These are phyloP conservation scores for Caloboletus inedulis DNA, from an alignment of 1,284 basidiomycete species.

Conservation along the genomic window DNA sequence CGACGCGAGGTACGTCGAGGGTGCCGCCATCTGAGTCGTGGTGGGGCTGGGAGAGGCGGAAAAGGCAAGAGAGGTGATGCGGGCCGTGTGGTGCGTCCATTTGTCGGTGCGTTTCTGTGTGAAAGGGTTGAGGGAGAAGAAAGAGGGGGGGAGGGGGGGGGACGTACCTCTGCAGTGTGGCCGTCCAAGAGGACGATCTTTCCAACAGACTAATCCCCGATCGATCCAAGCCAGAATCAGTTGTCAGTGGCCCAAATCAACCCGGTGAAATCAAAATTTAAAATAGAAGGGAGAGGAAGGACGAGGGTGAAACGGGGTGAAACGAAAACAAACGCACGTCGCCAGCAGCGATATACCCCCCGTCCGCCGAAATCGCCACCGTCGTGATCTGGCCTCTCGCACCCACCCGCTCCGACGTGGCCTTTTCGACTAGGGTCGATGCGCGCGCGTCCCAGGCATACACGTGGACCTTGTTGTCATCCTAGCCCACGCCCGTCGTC, in stretches of 20 bases:
- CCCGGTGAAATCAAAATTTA: background rate
- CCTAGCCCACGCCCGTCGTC: background rate
- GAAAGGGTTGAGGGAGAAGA: background rate
- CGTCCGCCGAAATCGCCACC: slow-evolving; percentile 81
- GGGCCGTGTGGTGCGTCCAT: slow-evolving; percentile 89
- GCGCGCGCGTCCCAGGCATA: slow-evolving; percentile 67
- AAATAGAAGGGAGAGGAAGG: background rate
- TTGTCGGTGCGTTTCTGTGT: slow-evolving; percentile 34
- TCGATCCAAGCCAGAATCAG: background rate
- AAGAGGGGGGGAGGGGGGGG: too few species aligned
- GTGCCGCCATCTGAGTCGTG: background rate
- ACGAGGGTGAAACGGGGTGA: background rate
- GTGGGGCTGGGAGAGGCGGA: background rate
- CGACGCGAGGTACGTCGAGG: slow-evolving; percentile 62
- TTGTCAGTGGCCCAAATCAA: slow-evolving; percentile 1
- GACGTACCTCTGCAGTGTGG: slow-evolving; percentile 52
- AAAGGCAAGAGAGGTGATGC: slow-evolving; percentile 75
- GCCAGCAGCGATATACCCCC: slow-evolving; percentile 71
- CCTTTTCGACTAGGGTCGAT: slow-evolving; percentile 46
- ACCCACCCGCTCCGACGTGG: slow-evolving; percentile 66
- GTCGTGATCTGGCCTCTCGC: slow-evolving; percentile 60
- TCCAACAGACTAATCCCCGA: slow-evolving; percentile 52
- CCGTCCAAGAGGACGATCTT: slow-evolving; percentile 79
- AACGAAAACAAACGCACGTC: slow-evolving; percentile 53
- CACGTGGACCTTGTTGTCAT: slow-evolving; percentile 76